These are phyloP conservation scores for Vigna angularis DNA, from an alignment of 306 rosid species.

Conservation along the genomic window DNA sequence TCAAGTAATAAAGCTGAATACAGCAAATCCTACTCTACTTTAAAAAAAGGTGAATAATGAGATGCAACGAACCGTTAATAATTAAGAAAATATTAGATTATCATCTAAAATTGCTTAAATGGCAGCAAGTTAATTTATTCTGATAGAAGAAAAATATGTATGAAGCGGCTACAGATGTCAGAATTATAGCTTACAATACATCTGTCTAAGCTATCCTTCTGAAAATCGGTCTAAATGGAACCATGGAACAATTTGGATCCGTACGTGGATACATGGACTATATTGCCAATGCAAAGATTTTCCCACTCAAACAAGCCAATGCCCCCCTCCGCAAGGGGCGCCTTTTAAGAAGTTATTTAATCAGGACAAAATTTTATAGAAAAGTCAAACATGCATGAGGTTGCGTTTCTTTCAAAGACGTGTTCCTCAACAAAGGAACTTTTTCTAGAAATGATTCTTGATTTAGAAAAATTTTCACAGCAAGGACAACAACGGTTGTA, in stretches of 20 bases:
- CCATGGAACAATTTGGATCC: neutral
- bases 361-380: neutral
- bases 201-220: neutral
- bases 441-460: conserved; percentile 19
- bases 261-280: conserved; percentile 1
- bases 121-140: neutral
- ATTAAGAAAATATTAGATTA: neutral
- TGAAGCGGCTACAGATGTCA: conserved; percentile 11
- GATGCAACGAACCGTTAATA: neutral
- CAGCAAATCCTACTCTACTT: conserved; percentile 11
- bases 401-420: conserved; percentile 18
- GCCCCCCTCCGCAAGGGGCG: neutral
- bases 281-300: conserved; percentile 8
- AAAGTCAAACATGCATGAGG: neutral
- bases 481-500: conserved; percentile 12
- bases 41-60: conserved; percentile 10
- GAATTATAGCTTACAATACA: conserved; percentile 16
- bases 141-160: neutral
- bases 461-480: neutral
- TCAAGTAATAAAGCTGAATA: neutral
- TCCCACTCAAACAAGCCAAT: neutral
- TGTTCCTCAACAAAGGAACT: conserved; percentile 1
- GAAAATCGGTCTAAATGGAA: neutral
- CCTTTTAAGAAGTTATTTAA: conserved; percentile 5
- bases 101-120: conserved; percentile 17